Percentiles rank a stretch among this genome's conserved stretches.
Conservation (phyloP, 352 stramenopile genomes). For the Phytophthora crassamura region DNA sequence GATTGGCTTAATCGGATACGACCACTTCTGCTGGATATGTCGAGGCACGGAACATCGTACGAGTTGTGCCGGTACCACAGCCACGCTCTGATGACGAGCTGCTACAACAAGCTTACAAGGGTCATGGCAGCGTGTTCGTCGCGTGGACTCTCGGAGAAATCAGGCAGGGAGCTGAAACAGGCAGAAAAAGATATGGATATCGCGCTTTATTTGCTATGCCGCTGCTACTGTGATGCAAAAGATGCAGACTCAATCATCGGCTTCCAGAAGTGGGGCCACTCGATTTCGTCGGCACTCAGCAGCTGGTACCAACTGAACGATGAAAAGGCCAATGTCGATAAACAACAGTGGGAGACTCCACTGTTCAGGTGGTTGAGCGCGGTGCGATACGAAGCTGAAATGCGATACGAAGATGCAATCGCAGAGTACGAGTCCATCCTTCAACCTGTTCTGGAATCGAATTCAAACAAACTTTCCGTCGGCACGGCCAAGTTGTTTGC, state of each 20-base stretch:
- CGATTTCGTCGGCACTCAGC: conserved; percentile 36
- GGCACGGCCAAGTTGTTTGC: conserved; percentile 31
- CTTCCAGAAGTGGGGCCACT: conserved; percentile 50
- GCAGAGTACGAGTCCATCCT: conserved; percentile 53
- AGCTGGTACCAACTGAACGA: conserved; percentile 29
- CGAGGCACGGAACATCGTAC: conserved; percentile 27
- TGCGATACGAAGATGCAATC: conserved; percentile 73
- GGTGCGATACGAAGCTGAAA: conserved; percentile 53
- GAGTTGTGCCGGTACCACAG: conserved; percentile 55
- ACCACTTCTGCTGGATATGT: conserved; percentile 57
- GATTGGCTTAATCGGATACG: conserved; percentile 76
- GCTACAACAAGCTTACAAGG: conserved; percentile 48
- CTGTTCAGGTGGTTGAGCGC: conserved; percentile 52
- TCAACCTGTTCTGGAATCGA: conserved; percentile 31
- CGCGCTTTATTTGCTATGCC: conserved; percentile 54
- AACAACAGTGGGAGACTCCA: conserved; percentile 24
- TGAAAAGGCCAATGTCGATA: conserved; percentile 13
- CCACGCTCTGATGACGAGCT: conserved; percentile 44
- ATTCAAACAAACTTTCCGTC: not conserved
- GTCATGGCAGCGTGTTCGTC: conserved; percentile 29
- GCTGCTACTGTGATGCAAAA: conserved; percentile 54
- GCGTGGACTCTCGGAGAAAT: conserved; percentile 20
- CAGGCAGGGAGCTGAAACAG: conserved; percentile 36
- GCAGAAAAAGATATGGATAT: conserved; percentile 52
- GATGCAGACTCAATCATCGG: conserved; percentile 61